phyloP scores from a whole-genome alignment of 352 stramenopile species.

The Phytopythium mirpurense region DNA sequence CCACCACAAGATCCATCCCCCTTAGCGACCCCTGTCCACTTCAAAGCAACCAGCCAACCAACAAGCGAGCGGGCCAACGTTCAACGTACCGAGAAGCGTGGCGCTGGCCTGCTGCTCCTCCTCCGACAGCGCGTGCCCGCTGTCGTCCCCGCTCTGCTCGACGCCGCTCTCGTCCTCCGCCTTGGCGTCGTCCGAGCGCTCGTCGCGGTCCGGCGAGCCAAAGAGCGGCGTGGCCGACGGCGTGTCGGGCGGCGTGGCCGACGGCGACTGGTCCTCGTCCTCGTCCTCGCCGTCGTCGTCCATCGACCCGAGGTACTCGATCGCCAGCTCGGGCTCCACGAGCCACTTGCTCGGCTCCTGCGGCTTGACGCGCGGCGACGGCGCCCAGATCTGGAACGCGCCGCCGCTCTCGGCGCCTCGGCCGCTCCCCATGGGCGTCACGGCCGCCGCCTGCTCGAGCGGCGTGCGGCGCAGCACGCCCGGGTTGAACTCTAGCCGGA shows the following conservation, averaged over 20 bases:
- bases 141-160: conserved; percentile 37
- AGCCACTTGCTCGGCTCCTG: conserved; percentile 81
- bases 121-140: conserved; percentile 33
- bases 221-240: conserved; percentile 45
- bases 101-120: conserved; percentile 24
- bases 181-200: conserved; percentile 30
- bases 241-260: conserved; percentile 57
- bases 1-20: conserved; percentile 8
- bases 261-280: conserved; percentile 67
- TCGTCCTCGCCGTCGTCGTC: conserved; percentile 73
- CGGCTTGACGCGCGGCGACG: conserved; percentile 65
- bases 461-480: conserved; percentile 74
- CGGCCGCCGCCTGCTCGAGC: conserved; percentile 40
- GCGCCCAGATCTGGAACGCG: conserved; percentile 69
- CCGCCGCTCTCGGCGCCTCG: no score
- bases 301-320: conserved; percentile 79
- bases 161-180: conserved; percentile 22
- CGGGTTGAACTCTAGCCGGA: conserved; percentile 81
- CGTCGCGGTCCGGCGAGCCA: conserved; percentile 48
- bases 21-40: conserved; percentile 45
- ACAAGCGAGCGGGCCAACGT: conserved; percentile 7
- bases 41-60: conserved; percentile 30
- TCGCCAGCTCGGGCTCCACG: conserved; percentile 65
- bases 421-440: conserved; percentile 39
- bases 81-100: conserved; percentile 10